Percentiles rank a stretch among this genome's conserved stretches.
phyloP scores from a whole-genome alignment of 1,284 basidiomycete genomes.

The Ceratobasidium sp. region DNA sequence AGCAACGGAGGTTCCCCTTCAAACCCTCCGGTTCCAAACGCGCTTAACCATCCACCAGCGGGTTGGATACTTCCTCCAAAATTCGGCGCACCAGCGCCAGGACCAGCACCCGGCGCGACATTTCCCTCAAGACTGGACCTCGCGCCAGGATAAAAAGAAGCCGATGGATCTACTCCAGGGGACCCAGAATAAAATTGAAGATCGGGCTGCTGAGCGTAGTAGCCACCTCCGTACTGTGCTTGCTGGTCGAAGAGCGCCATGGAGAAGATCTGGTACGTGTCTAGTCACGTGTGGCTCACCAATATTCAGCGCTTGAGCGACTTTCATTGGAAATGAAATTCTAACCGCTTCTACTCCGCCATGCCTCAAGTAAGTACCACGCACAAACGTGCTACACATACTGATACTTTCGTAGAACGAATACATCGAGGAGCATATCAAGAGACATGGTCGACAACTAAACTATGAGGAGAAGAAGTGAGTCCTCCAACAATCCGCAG shows the following conservation, averaged over 20 bases:
- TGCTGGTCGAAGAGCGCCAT: conserved; percentile 45
- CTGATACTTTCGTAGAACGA: conserved; percentile 69
- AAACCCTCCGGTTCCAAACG: conserved; percentile 94
- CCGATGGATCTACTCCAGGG: conserved; percentile 37
- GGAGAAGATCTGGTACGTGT: conserved; percentile 22
- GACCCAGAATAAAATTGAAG: conserved; percentile 46
- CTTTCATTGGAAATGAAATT: conserved; percentile 34
- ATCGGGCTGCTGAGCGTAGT: conserved; percentile 41
- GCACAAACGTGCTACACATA: not conserved
- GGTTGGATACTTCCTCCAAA: conserved; percentile 79
- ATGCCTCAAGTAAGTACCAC: conserved; percentile 69
- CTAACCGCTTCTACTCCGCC: conserved; percentile 34
- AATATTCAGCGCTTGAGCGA: conserved; percentile 15
- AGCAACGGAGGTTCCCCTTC: conserved; percentile 93
- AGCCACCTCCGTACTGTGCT: conserved; percentile 41
- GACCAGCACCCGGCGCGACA: conserved; percentile 63
- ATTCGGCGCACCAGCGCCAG: conserved; percentile 52
- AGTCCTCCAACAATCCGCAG: conserved; percentile 50
- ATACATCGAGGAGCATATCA: conserved; percentile 91
- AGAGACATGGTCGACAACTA: conserved; percentile 84
- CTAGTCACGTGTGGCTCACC: conserved; percentile 29
- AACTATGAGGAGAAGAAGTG: conserved; percentile 88
- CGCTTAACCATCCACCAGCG: conserved; percentile 88
- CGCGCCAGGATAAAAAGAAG: conserved; percentile 58
- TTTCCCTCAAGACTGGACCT: conserved; percentile 78